Base-by-base conservation (phyloP, 495 filamentous ascomycete species). In the Diplogelasinospora grovesii region DNA sequence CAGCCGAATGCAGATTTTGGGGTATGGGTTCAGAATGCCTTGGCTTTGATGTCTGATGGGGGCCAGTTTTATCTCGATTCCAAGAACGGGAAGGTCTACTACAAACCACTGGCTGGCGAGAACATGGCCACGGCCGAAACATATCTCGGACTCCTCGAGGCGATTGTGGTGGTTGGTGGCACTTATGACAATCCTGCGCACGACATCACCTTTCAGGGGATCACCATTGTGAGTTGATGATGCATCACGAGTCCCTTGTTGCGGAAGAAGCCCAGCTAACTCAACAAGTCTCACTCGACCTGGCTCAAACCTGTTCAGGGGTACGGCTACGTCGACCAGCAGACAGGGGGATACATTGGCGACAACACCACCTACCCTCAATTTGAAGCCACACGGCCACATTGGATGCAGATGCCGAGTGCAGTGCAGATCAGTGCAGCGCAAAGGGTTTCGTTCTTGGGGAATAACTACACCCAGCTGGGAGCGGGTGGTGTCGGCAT, bases 1-100 rank as follows among this genome's bases (percentile, higher is more conserved):
- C 34, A 43, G 30, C 30, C 30, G 11, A 43, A 43, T 19, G 40
- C 40, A 20, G 40, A 43, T 16, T 43, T 43, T 43, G 40, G 40
- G 14, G 40, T 43, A n/a, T 43, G 40, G 40, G 22, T 43, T 1
- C 40, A 43, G 30, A 43, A 43, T 24, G 40, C 40, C 30, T 8
- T 22, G 9, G 22, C 9, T 20, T 21, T 43, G n/a, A 21, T 43
- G 10, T 7, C 15, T 22, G 40, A 43, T 11, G 40, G 40, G 9
- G 40, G 40, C 1, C 40, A 43, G 22, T 43, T 43, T 23, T 43
- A 15, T 23, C 30, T 43, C 3, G 40, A 43, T 31, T 43, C 40
- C 7, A 31, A 19, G 15, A 31, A 29, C 10, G 40, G 40, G 5
- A 43, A 36, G 30, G 40, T 43, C 11, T 33, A 43, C 16, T 43